Evolutionary conservation across 2,329 filamentous ascomycete genomes (phyloP), one percentile per base, ranked within the genome.

Genomic region (Aspergillus eucalypticola): DNA sequence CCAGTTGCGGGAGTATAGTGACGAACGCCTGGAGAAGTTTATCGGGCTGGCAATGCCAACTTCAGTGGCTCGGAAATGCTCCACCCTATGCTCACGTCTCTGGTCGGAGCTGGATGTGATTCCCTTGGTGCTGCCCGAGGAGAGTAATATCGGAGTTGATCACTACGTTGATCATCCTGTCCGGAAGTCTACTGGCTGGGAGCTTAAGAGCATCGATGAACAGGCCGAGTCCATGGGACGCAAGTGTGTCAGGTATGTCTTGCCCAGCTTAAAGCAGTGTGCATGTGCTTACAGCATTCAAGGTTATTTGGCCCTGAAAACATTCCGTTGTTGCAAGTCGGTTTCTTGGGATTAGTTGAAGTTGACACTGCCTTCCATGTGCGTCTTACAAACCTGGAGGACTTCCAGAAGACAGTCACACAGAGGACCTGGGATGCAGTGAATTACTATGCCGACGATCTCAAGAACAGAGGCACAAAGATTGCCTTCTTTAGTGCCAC

Each of bases 401-500:
- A 86, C 64, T 90, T 90, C 73, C 78, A 83, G 62, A 77, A 80
- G 4, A 89, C 88, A 0, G 90, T 90, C 53, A 77, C 81, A 17
- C 67, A 77, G 1, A 76, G 79, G 3, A 92, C 90, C 0, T 92
- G 89, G 88, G 78, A 84, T 41, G 81, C 88, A 1, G 85, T 87
- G 42, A 78, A 88, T 69, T 80, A 86, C 54, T 91, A 84, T 66
- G 88, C 86, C 51, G 75, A 83, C 38, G 82, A 86, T 27, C 80
- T 92, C 51, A 88, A 88, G 65, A 71, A 81, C 59, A 83, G 85
- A 53, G 87, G 88, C 59, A 83, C 85, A 61, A 89, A 87, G 71
- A 82, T 92, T 67, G 90, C 89, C 1, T 92, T 92, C 76, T 92
- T 93, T 81, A 92, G 88, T 71, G 86, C 86, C 56, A 93, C 90